Percentiles rank a stretch among this genome's conserved stretches.
Conservation (phyloP, 345 rosid genomes). For the Aquilaria yunnanensis region DNA sequence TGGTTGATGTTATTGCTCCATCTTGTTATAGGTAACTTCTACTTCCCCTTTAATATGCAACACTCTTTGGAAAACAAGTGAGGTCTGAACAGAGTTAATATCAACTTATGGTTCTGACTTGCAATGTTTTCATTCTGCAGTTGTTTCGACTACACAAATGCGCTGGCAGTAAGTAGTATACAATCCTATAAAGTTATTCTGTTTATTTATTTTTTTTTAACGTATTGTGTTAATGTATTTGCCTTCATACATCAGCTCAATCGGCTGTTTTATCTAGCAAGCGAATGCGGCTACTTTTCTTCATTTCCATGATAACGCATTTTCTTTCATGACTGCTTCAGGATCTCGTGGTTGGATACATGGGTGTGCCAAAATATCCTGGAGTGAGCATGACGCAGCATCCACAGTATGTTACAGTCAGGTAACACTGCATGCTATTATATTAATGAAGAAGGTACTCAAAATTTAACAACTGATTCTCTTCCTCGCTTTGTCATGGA, state of each 20-base stretch:
- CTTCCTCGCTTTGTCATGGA: neutral
- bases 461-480: neutral
- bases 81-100: neutral
- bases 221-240: neutral
- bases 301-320: conserved; percentile 10
- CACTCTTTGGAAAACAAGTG: neutral
- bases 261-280: neutral
- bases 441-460: neutral
- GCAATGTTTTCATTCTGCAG: conserved; percentile 34
- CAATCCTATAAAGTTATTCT: neutral
- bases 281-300: conserved; percentile 2
- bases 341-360: conserved; percentile 97
- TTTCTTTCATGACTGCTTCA: conserved; percentile 17
- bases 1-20: conserved; percentile 90
- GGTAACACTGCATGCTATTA: conserved; percentile 29
- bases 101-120: conserved; percentile 10
- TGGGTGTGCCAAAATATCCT: conserved; percentile 95
- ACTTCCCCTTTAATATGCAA: neutral
- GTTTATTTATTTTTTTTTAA: neutral
- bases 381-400: conserved; percentile 89
- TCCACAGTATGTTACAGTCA: conserved; percentile 88
- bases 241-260: neutral
- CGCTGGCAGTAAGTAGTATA: conserved; percentile 70
- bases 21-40: conserved; percentile 84
- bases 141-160: conserved; percentile 98